Conservation (phyloP, 352 stramenopile species). For the Pythium pectinolyticum region DNA sequence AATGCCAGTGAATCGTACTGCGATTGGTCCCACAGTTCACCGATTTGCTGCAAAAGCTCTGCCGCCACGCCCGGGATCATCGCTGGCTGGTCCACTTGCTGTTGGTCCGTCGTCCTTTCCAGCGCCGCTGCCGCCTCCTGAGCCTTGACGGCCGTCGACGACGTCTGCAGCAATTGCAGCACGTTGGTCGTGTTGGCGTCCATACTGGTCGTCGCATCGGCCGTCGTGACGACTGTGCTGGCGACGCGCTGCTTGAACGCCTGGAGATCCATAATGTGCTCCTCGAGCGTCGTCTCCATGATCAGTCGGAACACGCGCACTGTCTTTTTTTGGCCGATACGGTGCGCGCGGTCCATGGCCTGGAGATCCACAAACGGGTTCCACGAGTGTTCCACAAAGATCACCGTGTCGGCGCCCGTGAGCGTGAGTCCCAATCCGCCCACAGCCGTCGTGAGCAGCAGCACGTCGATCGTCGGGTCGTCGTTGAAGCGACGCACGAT, state of each 20-base stretch:
- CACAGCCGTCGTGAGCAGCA: slow-evolving; percentile 95
- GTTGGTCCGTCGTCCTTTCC: slow-evolving; percentile 3
- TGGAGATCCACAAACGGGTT: slow-evolving; percentile 97
- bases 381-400: slow-evolving; percentile 98
- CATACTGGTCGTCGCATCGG: slow-evolving; percentile 56
- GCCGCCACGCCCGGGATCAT: slow-evolving; percentile 32
- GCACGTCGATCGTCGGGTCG: slow-evolving; percentile 90
- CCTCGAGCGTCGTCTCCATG: slow-evolving; percentile 68
- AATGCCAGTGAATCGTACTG: slow-evolving; percentile 80
- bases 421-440: slow-evolving; percentile 97
- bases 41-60: slow-evolving; percentile 60
- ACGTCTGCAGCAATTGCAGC: slow-evolving; percentile 56
- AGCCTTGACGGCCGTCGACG: slow-evolving; percentile 41
- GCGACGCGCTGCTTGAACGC: slow-evolving; percentile 77
- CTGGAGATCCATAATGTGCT: slow-evolving; percentile 81
- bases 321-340: slow-evolving; percentile 67
- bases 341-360: slow-evolving; percentile 87
- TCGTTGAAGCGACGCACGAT: slow-evolving; percentile 93
- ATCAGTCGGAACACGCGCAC: slow-evolving; percentile 83
- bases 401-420: slow-evolving; percentile 95
- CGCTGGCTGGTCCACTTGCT: background rate
- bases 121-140: slow-evolving; percentile 32
- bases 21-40: slow-evolving; percentile 79
- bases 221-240: slow-evolving; percentile 56
- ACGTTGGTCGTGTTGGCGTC: slow-evolving; percentile 65